A percentile compares a stretch with the other conserved stretches of the same genome.
Conservation (phyloP, 352 stramenopile species). For the Blastocystis sp. region DNA sequence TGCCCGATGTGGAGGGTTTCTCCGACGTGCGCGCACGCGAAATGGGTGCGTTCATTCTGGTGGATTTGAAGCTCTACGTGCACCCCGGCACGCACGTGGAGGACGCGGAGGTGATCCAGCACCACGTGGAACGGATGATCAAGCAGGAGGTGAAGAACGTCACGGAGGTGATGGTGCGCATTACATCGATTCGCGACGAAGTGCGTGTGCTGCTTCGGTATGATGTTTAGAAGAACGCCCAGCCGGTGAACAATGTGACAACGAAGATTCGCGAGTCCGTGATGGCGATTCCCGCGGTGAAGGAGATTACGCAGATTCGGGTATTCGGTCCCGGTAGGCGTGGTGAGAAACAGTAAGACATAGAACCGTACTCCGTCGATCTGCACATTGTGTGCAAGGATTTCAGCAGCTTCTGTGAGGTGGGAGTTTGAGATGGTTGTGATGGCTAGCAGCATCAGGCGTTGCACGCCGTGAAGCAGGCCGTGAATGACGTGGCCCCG, state of each 20-base stretch:
- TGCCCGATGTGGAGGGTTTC: slow-evolving; percentile 73
- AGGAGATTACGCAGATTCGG: slow-evolving; percentile 53
- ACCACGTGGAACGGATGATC: slow-evolving; percentile 78
- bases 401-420: slow-evolving; percentile 38
- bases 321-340: slow-evolving; percentile 38
- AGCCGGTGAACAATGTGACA: slow-evolving; percentile 13
- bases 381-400: slow-evolving; percentile 46
- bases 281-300: background rate
- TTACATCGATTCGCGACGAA: slow-evolving; percentile 68
- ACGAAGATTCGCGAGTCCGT: slow-evolving; percentile 5
- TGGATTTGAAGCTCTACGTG: slow-evolving; percentile 81
- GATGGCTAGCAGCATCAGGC: slow-evolving; percentile 29
- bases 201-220: background rate
- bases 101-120: slow-evolving; percentile 74
- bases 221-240: slow-evolving; percentile 4
- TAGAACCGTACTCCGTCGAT: slow-evolving; percentile 45
- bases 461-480: slow-evolving; percentile 22
- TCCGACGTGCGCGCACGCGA: slow-evolving; percentile 80
- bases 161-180: slow-evolving; percentile 83
- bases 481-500: background rate
- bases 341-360: background rate
- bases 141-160: slow-evolving; percentile 77
- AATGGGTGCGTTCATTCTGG: slow-evolving; percentile 82
- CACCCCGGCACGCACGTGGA: slow-evolving; percentile 70
- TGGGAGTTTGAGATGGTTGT: background rate